phyloP scores from a whole-genome alignment of 352 stramenopile species.

The Phytophthora sp. region DNA sequence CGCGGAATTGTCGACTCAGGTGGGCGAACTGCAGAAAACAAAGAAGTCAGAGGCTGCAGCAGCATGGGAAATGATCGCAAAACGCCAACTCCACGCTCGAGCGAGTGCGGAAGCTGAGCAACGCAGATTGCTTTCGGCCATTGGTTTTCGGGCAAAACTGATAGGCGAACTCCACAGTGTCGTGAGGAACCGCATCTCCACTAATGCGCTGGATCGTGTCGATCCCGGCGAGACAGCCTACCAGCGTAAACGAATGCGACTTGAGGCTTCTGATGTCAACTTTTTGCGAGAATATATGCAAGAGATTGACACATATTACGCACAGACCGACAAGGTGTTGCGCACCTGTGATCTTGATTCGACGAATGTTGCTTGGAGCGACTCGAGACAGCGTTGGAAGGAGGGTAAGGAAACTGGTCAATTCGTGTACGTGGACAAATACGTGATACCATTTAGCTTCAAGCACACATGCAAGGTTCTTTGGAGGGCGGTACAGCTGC shows the following conservation, averaged over 20 bases:
- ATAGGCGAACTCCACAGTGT: neutral
- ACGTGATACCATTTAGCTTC: neutral
- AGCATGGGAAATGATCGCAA: conserved; percentile 8
- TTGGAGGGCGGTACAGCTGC: neutral
- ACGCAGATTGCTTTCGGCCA: neutral
- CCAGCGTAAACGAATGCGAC: neutral
- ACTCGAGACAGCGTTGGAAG: neutral
- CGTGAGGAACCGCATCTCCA: too few species aligned
- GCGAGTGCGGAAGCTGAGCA: conserved; percentile 4
- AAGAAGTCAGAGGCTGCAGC: neutral
- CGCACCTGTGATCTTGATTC: neutral
- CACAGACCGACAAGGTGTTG: neutral
- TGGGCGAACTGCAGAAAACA: neutral
- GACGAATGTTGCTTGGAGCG: neutral
- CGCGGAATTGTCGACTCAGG: neutral
- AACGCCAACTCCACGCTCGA: conserved; percentile 3
- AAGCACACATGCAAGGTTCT: neutral
- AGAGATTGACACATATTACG: neutral
- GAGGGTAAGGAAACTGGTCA: neutral
- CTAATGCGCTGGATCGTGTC: too few species aligned
- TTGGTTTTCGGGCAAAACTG: neutral
- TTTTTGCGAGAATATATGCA: neutral
- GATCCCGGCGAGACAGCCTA: neutral
- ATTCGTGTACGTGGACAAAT: neutral
- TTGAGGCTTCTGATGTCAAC: neutral